Evolutionary conservation across 352 stramenopile genomes (phyloP), one percentile per base, ranked within the genome.

Genomic region (Globisporangium takayamanum): DNA sequence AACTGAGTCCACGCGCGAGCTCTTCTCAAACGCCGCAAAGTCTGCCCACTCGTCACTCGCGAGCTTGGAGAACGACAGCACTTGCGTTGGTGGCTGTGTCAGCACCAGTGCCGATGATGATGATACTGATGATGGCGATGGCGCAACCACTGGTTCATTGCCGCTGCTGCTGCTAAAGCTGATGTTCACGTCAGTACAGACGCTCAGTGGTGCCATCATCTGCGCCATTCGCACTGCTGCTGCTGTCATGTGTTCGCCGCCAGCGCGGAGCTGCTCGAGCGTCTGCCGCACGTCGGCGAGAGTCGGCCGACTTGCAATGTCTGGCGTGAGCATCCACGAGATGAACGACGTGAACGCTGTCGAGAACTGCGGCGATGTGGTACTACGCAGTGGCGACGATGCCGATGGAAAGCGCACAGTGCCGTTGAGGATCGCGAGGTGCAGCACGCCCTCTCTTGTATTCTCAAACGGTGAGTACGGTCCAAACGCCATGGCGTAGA

Each of bases 401-500:
- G 30, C 30, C 3, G 70, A 48, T 33, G 83, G 85, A 25, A 88
- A 85, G 7, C 74, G 73, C n/a, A 95, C 64, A 10, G 67, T 75
- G 33, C 83, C 84, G 55, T 92, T 92, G 8, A 74, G 60, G 57
- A 88, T 87, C 3, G 77, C 80, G 18, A 87, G 70, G 15, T 65
- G 64, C 44, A 80, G 68, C 5, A 88, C 73, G 30, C 79, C 78
- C 10, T 86, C 64, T 22, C 50, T 69, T 18, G 67, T 59, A 46
- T 73, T 78, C 61, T 98, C 94, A 67, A 97, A 97, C 0, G 94
- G 94, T 50, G 87, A 97, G 49, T 82, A 86, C 16, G 82, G 80
- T 3, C 92, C 91, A 67, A 92, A 97, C 39, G 93, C 79, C 69
- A 97, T 89, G 1, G 88, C 89, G 68, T 96, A 98, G 0, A 97